A percentile compares a stretch with the other conserved stretches of the same genome.
Evolutionary conservation across 257 asterid genomes (phyloP).

Genomic region (Solanum pimpinellifolium): DNA sequence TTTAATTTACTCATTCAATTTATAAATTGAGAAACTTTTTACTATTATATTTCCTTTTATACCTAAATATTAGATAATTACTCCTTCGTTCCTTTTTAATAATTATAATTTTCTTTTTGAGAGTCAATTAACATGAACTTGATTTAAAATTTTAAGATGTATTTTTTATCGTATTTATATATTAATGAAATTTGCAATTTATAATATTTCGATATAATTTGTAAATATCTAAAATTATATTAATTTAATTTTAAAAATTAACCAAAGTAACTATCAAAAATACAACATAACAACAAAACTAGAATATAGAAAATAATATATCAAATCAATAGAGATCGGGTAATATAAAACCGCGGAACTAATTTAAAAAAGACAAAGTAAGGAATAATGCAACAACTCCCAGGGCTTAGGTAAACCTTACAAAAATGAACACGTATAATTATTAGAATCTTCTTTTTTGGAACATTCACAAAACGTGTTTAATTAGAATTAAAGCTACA

Average conservation of each 20-base stretch:
- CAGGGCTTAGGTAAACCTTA: background rate
- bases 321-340: background rate
- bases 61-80: too few species aligned
- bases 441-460: slow-evolving; percentile 10
- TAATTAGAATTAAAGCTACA: slow-evolving; percentile 2
- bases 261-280: too few species aligned
- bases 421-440: slow-evolving; percentile 14
- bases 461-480: slow-evolving; percentile 17
- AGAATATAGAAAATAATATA: too few species aligned
- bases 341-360: background rate
- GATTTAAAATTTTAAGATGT: too few species aligned
- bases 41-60: too few species aligned
- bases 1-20: background rate
- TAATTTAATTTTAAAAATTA: too few species aligned
- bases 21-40: background rate
- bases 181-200: too few species aligned
- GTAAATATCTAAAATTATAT: too few species aligned
- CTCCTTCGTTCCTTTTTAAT: background rate
- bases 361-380: background rate
- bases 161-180: too few species aligned
- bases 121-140: background rate
- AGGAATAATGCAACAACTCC: slow-evolving; percentile 8
- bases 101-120: too few species aligned
- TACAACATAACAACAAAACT: too few species aligned
- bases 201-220: too few species aligned